Evolutionary conservation across 768 basidiomycete genomes (phyloP).

Genomic region (Rhodotorula taiwanensis): DNA sequence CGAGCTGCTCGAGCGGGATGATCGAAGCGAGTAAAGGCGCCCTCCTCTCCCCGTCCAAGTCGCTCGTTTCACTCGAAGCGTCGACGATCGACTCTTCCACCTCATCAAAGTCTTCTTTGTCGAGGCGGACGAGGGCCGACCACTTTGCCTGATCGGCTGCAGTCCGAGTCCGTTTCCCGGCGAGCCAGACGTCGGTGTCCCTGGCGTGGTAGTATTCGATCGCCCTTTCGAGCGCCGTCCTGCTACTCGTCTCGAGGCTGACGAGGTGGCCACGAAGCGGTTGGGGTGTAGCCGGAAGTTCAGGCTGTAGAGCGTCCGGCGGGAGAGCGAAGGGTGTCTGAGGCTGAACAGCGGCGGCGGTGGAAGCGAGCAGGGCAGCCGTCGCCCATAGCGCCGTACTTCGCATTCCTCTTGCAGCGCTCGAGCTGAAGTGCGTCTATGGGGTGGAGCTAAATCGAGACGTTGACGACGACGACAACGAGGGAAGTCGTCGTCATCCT

Average conservation of each 20-base stretch:
- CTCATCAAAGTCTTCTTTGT: not conserved
- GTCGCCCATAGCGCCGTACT: too few species aligned
- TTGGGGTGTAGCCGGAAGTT: too few species aligned
- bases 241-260: not conserved
- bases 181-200: slow-evolving; percentile 1
- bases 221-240: not conserved
- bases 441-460: too few species aligned
- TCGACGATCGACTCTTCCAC: not conserved
- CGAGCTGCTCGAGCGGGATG: not conserved
- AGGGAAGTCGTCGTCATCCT: not conserved
- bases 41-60: too few species aligned
- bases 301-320: not conserved
- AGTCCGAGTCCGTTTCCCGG: not conserved
- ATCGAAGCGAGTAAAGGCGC: too few species aligned
- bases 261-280: not conserved
- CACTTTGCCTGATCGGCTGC: not conserved
- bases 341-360: not conserved
- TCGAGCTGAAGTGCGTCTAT: too few species aligned
- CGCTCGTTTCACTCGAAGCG: too few species aligned
- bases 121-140: not conserved
- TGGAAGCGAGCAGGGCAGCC: too few species aligned
- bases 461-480: not conserved
- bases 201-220: not conserved
- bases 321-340: slow-evolving; percentile 1
- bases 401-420: too few species aligned